Evolutionary conservation across 208 protist genomes (phyloP), one percentile per base, ranked within the genome.

Genomic region (Crithidia expoeki): DNA sequence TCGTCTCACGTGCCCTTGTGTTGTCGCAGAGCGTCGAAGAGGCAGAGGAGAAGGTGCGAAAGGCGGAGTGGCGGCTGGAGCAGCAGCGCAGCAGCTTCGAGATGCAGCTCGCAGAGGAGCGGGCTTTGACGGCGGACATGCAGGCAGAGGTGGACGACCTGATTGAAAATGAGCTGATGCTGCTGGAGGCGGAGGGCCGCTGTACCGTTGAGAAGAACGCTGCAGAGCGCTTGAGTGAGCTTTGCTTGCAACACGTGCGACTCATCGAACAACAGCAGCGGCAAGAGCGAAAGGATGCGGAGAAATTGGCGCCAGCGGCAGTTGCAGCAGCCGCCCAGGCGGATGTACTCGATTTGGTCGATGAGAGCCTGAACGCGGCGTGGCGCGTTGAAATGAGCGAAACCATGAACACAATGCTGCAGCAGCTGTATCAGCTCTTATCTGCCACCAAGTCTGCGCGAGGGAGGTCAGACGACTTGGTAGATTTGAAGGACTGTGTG

Each of bases 131-230:
- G 21, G 42, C n/a, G 14, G 86, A 94, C 50, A 85, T 94, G 85
- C 89, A 89, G 62, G 67, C 65, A 2, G 86, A 92, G 62, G 78
- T 94, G 50, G 86, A 94, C 50, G 82, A 90, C 57, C 63, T 94
- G 32, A 75, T 90, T 12, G 53, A 63, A 17, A 79, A 62, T 17
- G 89, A 91, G 47, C 23, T 92, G 44, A n/a, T 70, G 14, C 63
- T 91, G 33, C 68, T 74, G 40, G 83, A 94, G 55, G 57, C 60
- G n/a, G 74, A 56, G 34, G 62, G 46, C 30, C 81, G 88, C 17
- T 25, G 52, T 27, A 53, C 25, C 10, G 30, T 92, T 30, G 74
- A 77, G 67, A 33, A 52, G 14, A 74, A 85, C 25, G 74, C 60
- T 6, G 50, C 71, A 0, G 74, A 79, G 14, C 60, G 57, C n/a